Evolutionary conservation across 2,329 filamentous ascomycete genomes (phyloP).

Genomic region (Blumeriella jaapii): DNA sequence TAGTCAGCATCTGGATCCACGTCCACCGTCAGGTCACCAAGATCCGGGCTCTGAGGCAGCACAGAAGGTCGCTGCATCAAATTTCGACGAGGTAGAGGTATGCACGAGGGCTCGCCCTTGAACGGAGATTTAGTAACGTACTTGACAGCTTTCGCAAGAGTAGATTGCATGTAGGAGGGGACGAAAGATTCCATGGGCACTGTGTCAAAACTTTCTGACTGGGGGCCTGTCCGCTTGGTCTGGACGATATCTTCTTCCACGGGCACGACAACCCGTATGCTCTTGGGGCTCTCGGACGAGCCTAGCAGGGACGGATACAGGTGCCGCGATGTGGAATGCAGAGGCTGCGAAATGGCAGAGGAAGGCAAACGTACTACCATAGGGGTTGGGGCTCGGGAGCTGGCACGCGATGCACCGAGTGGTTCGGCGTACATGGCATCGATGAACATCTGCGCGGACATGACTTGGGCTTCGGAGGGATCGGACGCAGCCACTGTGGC

Average conservation of each 20-base stretch:
- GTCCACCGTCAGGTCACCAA: conserved; percentile 56
- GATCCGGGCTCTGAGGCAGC: conserved; percentile 62
- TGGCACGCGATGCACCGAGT: conserved; percentile 41
- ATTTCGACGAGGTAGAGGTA: conserved; percentile 44
- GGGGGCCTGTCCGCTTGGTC: conserved; percentile 3
- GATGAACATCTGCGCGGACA: conserved; percentile 63
- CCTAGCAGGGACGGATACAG: conserved; percentile 19
- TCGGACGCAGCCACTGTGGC: conserved; percentile 68
- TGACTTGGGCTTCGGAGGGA: conserved; percentile 67
- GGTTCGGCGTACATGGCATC: conserved; percentile 66
- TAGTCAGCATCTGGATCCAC: conserved; percentile 66
- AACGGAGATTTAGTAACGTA: conserved; percentile 28
- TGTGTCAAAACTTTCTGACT: background rate
- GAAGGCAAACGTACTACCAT: conserved; percentile 46
- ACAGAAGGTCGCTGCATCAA: conserved; percentile 58
- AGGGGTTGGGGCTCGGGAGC: conserved; percentile 57
- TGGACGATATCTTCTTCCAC: background rate
- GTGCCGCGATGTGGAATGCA: conserved; percentile 11
- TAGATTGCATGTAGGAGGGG: conserved; percentile 25
- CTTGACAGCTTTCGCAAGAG: conserved; percentile 23
- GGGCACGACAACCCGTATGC: conserved; percentile 16
- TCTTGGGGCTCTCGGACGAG: conserved; percentile 22
- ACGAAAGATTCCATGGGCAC: conserved; percentile 6
- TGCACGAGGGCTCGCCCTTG: conserved; percentile 40
- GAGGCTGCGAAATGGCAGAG: conserved; percentile 6